phyloP scores from a whole-genome alignment of 345 rosid genomes.

The Mangifera indica region DNA sequence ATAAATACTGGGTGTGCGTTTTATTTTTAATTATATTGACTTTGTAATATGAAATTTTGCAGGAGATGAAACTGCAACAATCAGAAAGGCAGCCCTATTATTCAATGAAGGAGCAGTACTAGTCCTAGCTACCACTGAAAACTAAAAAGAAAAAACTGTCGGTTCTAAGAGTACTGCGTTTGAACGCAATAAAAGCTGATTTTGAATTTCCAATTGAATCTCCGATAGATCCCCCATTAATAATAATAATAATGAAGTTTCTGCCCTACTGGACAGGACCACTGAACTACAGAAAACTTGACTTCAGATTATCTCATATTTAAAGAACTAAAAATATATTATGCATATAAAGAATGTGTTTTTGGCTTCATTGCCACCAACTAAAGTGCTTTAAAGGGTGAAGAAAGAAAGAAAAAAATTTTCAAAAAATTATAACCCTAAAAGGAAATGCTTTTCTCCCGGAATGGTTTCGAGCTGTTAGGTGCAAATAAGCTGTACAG shows the following conservation, averaged over 20 bases:
- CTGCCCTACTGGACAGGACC: conserved; percentile 26
- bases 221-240: conserved; percentile 19
- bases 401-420: background rate
- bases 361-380: background rate
- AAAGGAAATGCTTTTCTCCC: background rate
- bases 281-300: conserved; percentile 1
- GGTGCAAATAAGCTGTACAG: conserved; percentile 20
- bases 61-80: background rate
- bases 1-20: too few relatives aligned
- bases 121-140: conserved; percentile 7
- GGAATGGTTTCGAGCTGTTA: conserved; percentile 13
- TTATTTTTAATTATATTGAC: too few relatives aligned
- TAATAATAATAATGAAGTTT: background rate
- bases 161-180: conserved; percentile 13
- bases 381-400: background rate
- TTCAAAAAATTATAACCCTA: background rate
- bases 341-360: background rate
- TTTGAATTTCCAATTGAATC: conserved; percentile 25
- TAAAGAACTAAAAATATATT: background rate
- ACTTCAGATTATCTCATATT: background rate
- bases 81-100: background rate
- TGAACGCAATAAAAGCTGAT: conserved; percentile 14
- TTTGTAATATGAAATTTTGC: background rate
- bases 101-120: background rate
- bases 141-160: conserved; percentile 5